phyloP scores from a whole-genome alignment of 2,329 filamentous ascomycete genomes.

The Venturia aucupariae region DNA sequence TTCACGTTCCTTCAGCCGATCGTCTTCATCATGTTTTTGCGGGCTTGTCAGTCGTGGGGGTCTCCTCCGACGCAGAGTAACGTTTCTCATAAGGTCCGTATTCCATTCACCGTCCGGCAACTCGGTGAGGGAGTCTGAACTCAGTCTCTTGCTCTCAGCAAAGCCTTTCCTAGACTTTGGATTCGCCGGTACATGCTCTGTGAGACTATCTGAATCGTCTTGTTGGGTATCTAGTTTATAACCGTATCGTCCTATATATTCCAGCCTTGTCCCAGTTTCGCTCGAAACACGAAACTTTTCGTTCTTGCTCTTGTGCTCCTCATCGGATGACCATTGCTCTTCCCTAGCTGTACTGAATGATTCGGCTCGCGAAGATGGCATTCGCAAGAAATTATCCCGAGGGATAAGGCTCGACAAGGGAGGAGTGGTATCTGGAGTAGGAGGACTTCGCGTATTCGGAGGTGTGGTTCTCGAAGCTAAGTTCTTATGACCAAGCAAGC shows the following conservation, averaged over 20 bases:
- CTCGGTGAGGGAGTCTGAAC: constrained; percentile 13
- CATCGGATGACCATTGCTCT: constrained; percentile 28
- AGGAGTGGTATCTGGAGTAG: constrained; percentile 28
- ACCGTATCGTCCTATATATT: neutral
- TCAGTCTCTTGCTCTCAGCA: neutral
- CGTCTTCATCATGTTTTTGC: neutral
- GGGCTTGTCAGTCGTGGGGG: constrained; percentile 9
- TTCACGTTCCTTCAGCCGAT: neutral
- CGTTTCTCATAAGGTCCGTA: constrained; percentile 33
- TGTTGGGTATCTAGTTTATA: neutral
- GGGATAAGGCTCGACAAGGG: constrained; percentile 16
- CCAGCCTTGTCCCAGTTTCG: neutral
- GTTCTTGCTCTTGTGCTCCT: constrained; percentile 10
- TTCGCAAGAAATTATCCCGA: neutral
- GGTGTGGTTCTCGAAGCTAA: neutral
- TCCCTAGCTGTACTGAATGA: constrained; percentile 39
- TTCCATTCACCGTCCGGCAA: constrained; percentile 30
- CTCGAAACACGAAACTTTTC: neutral
- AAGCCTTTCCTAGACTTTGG: neutral
- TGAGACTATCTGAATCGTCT: neutral
- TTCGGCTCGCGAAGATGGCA: constrained; percentile 34
- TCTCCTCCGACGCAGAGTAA: constrained; percentile 29
- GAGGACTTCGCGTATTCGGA: constrained; percentile 19
- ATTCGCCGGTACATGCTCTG: neutral
- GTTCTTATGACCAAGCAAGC: neutral